Conservation (phyloP, 176 grass and related monocot species). For the Oryza glaberrima region DNA sequence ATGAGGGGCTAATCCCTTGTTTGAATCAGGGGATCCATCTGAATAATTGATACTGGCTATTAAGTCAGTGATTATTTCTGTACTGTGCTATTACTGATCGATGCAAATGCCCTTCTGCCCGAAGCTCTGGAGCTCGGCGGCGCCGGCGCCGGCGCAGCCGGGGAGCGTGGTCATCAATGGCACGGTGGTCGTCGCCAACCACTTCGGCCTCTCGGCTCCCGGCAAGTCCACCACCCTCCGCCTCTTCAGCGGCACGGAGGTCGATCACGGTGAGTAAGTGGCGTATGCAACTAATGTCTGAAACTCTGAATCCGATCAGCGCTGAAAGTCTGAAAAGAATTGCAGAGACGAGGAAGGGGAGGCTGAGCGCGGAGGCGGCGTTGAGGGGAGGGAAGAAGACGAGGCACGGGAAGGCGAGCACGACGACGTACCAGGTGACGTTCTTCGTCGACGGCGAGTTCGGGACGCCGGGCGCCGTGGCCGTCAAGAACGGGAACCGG, state of each 20-base stretch:
- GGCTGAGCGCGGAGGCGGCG: conserved; percentile 55
- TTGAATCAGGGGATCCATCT: background rate
- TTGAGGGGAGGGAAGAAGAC: conserved; percentile 63
- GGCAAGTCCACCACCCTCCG: conserved; percentile 64
- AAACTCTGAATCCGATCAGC: too few relatives aligned
- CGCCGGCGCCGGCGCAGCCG: background rate
- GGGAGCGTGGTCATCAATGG: conserved; percentile 51
- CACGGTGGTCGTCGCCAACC: conserved; percentile 61
- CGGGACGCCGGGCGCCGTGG: conserved; percentile 69
- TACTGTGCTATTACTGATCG: background rate
- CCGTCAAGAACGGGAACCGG: conserved; percentile 57
- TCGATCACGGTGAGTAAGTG: conserved; percentile 54
- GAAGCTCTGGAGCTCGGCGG: conserved; percentile 3
- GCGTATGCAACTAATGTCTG: too few relatives aligned
- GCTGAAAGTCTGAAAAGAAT: background rate
- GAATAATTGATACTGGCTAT: background rate
- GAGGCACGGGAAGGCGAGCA: conserved; percentile 70
- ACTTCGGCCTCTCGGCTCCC: conserved; percentile 33
- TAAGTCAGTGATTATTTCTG: background rate
- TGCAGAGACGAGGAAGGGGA: conserved; percentile 68
- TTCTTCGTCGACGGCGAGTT: conserved; percentile 59
- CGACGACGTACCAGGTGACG: conserved; percentile 56
- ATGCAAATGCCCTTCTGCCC: conserved; percentile 61
- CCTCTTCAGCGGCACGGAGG: conserved; percentile 72
- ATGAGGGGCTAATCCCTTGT: conserved; percentile 3